Percentiles rank a stretch among this genome's conserved stretches.
Evolutionary conservation across 225 moss, liverwort and hornwort species (phyloP).

Genomic region (Takakia lepidozioides): DNA sequence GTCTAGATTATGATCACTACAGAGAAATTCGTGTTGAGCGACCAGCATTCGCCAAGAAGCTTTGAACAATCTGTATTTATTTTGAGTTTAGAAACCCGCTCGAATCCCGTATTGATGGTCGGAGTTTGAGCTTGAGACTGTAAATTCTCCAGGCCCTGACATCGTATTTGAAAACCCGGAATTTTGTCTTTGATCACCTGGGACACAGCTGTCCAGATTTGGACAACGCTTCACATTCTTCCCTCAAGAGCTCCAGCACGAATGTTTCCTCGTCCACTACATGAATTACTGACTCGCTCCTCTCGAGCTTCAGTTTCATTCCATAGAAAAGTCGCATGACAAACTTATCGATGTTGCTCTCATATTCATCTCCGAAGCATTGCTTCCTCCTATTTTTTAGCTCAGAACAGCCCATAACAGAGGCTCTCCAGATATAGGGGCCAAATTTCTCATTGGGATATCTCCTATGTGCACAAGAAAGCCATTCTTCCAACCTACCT

Average conservation of each 20-base stretch:
- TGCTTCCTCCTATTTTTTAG: conserved; percentile 21
- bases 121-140: too few relatives aligned
- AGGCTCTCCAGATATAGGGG: conserved; percentile 27
- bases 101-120: too few relatives aligned
- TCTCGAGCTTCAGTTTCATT: conserved; percentile 24
- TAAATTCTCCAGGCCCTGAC: too few relatives aligned
- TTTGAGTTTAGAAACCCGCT: too few relatives aligned
- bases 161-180: too few relatives aligned
- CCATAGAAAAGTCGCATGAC: conserved; percentile 29
- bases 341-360: conserved; percentile 18
- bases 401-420: conserved; percentile 16
- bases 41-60: too few relatives aligned
- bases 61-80: too few relatives aligned
- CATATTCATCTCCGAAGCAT: conserved; percentile 30
- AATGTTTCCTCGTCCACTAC: conserved; percentile 17
- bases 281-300: conserved; percentile 17
- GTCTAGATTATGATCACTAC: too few relatives aligned
- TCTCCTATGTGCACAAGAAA: conserved; percentile 15
- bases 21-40: too few relatives aligned
- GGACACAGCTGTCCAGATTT: conserved; percentile 18
- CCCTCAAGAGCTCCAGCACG: conserved; percentile 15
- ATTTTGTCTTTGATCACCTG: conserved; percentile 15
- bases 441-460: conserved; percentile 12
- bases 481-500: conserved; percentile 26
- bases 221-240: conserved; percentile 21